Conservation (phyloP, 2,329 filamentous ascomycete species). For the Colletotrichum tofieldiae region DNA sequence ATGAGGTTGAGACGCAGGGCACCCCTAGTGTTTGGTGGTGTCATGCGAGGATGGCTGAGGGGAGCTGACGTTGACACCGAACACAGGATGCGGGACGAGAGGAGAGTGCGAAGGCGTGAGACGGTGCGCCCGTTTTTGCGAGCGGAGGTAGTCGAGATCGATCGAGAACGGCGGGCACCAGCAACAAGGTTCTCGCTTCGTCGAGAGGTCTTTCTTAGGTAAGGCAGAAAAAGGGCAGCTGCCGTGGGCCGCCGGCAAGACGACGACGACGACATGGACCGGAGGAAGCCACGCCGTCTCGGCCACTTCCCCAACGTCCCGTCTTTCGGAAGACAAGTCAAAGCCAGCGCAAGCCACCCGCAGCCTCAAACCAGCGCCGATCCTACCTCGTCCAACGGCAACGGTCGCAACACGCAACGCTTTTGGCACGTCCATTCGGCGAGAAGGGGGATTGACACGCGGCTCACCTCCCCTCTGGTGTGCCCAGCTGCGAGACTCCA, state of each 20-base stretch:
- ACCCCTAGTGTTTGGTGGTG: conserved; percentile 15
- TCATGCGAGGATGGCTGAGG: conserved; percentile 21
- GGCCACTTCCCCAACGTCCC: neutral
- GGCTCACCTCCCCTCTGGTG: neutral
- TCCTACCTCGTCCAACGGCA: neutral
- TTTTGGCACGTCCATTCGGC: neutral
- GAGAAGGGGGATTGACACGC: too few species aligned
- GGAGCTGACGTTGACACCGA: conserved; percentile 28
- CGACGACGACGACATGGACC: neutral
- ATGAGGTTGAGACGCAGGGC: conserved; percentile 35
- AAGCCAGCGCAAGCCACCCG: conserved; percentile 6
- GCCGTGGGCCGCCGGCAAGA: neutral
- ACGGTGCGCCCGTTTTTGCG: conserved; percentile 28
- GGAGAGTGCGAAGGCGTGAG: conserved; percentile 11
- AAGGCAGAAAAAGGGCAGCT: neutral
- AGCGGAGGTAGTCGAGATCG: conserved; percentile 18
- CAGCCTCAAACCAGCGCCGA: conserved; percentile 9
- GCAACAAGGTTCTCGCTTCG: conserved; percentile 9
- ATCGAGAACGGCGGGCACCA: conserved; percentile 16
- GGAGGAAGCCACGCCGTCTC: neutral
- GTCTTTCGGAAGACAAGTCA: neutral
- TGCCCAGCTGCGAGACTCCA: neutral
- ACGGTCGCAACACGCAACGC: neutral
- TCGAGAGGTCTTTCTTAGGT: neutral
- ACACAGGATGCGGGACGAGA: conserved; percentile 28